Percentiles rank a stretch among this genome's conserved stretches.
Evolutionary conservation across 768 basidiomycete genomes (phyloP).

Genomic region (Naematelia aurantialba): DNA sequence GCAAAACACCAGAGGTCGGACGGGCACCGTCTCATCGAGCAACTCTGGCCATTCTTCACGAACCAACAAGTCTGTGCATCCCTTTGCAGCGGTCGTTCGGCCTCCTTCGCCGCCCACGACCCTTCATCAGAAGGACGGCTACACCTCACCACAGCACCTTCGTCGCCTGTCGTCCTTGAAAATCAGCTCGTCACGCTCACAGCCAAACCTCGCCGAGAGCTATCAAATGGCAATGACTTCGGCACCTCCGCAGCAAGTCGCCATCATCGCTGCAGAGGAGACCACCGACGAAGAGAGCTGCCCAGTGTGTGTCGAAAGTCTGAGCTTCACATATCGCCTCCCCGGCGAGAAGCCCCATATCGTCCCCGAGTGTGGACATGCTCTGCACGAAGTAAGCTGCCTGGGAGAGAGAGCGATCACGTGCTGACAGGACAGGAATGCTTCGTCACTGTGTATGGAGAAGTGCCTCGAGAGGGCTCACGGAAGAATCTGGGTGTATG

Average conservation of each 20-base stretch:
- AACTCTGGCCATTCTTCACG: conserved; percentile 18
- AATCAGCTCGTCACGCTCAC: conserved; percentile 25
- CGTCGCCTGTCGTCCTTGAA: conserved; percentile 12
- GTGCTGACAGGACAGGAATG: conserved; percentile 63
- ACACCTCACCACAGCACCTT: conserved; percentile 7
- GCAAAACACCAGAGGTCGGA: neutral
- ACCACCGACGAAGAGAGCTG: conserved; percentile 76
- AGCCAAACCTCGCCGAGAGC: conserved; percentile 24
- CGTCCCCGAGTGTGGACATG: conserved; percentile 94
- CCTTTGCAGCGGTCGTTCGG: conserved; percentile 35
- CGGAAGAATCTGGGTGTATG: conserved; percentile 77
- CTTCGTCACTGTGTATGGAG: conserved; percentile 94
- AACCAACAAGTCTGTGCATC: conserved; percentile 26
- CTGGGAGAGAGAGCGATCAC: conserved; percentile 19
- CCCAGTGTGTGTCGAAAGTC: conserved; percentile 92
- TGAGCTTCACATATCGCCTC: conserved; percentile 85
- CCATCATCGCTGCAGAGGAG: conserved; percentile 32
- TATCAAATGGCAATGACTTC: conserved; percentile 15
- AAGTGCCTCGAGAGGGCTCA: conserved; percentile 65
- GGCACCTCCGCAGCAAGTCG: conserved; percentile 30
- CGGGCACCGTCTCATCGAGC: conserved; percentile 22
- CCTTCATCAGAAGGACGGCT: conserved; percentile 2
- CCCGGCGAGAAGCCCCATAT: conserved; percentile 97
- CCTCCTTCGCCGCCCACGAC: conserved; percentile 29
- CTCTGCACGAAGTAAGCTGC: conserved; percentile 72